Evolutionary conservation across 2,329 filamentous ascomycete species (phyloP), one percentile per base, ranked within the genome.

Genomic region (Exophiala spinifera): DNA sequence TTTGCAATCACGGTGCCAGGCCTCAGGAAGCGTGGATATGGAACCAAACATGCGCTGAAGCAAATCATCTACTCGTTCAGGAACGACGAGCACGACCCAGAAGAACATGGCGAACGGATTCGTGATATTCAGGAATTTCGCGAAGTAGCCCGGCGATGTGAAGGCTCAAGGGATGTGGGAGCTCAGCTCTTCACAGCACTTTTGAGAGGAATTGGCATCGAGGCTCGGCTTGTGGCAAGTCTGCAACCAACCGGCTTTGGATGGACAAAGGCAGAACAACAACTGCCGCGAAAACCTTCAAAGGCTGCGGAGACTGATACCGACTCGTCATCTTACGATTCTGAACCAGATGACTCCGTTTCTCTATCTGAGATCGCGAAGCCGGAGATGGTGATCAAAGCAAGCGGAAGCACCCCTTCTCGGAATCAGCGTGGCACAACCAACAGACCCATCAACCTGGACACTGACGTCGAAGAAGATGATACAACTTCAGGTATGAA

Each of bases 131-230:
- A 84, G 1, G 83, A 84, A 3, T 91, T 96, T 57, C 82, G 86
- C 33, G 73, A 79, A 19, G 76, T 79, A 46, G 92, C 92, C 1
- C 81, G 82, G 59, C 74, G 75, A 28, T 89, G 89, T 64, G 77
- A 84, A 56, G 94, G 94, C 1, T 96, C 91, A 56, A 81, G 91
- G 59, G 94, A 97, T 69, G 79, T 94, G 2, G 91, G 91, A 0
- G 86, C 89, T 0, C 91, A 97, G 66, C 78, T 99, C 0, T 97
- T 97, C 61, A 95, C 90, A 0, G 89, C 90, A 2, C 73, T 99
- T 6, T 69, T 96, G 19, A 80, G 94, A 60, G 90, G 85, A 0
- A 68, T 97, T 10, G 89, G 89, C 0, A 74, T 97, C 2, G 90
- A 96, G 65, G 83, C 89, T 10, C 81, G 92, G 25, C 80, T 97